phyloP scores from a whole-genome alignment of 129 eudicot species.

The Rutidosis leptorrhynchoides region DNA sequence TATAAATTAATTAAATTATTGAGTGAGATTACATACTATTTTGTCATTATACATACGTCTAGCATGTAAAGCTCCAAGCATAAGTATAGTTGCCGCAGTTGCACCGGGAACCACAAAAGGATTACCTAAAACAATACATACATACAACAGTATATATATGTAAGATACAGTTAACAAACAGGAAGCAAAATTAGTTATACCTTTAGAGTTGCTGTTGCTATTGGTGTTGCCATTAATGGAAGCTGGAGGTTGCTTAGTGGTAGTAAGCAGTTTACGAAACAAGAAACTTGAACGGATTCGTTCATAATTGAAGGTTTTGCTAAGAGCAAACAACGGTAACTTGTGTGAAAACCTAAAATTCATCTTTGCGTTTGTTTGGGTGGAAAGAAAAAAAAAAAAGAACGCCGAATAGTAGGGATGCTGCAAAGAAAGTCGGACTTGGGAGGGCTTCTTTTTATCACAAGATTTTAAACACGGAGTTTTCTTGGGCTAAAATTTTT shows the following conservation, averaged over 20 bases:
- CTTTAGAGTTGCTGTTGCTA: slow-evolving; percentile 51
- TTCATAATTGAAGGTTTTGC: slow-evolving; percentile 17
- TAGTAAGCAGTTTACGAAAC: slow-evolving; percentile 40
- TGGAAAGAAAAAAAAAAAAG: too few relatives aligned
- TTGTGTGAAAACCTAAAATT: slow-evolving; percentile 48
- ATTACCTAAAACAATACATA: slow-evolving; percentile 42
- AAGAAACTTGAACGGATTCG: slow-evolving; percentile 36
- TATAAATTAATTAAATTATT: neutral
- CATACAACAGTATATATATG: neutral
- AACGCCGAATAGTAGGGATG: too few relatives aligned
- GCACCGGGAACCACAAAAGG: slow-evolving; percentile 88
- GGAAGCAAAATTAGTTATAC: slow-evolving; percentile 21
- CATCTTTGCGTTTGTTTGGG: slow-evolving; percentile 26
- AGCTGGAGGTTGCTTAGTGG: slow-evolving; percentile 45
- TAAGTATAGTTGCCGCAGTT: slow-evolving; percentile 77
- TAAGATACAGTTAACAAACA: neutral
- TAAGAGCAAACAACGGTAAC: slow-evolving; percentile 20
- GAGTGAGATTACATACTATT: slow-evolving; percentile 42
- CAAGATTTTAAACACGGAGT: too few relatives aligned
- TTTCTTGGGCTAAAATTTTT: too few relatives aligned
- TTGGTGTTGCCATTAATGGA: slow-evolving; percentile 41
- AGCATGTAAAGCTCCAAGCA: slow-evolving; percentile 97
- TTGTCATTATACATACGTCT: slow-evolving; percentile 89
- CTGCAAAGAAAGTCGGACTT: too few relatives aligned
- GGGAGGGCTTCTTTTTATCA: too few relatives aligned